phyloP scores from a whole-genome alignment of 345 rosid genomes.

The Clarkia xantiana region DNA sequence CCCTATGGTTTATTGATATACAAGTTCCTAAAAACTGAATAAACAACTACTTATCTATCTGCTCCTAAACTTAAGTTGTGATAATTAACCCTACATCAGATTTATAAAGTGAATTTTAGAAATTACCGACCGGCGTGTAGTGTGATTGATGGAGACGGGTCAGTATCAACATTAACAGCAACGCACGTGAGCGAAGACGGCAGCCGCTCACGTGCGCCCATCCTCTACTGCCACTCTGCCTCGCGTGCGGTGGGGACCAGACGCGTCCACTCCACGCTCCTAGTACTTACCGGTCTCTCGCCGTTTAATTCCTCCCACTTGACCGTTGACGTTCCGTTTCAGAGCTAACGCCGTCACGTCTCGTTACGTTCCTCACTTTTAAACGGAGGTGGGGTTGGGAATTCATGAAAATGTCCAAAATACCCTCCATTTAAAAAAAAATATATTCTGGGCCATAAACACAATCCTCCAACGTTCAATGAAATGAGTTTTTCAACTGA shows the following conservation, averaged over 20 bases:
- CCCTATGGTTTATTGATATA: no score
- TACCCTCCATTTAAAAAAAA: no score
- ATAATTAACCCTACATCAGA: background rate
- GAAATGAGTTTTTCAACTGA: no score
- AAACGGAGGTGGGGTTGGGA: no score
- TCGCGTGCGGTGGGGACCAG: conserved; percentile 13
- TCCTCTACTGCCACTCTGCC: conserved; percentile 4
- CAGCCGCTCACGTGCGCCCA: conserved; percentile 7
- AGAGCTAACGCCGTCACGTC: background rate
- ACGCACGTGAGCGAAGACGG: background rate
- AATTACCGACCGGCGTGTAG: background rate
- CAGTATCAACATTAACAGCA: background rate
- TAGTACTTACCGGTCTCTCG: background rate
- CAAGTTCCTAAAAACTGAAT: no score
- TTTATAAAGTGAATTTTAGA: background rate
- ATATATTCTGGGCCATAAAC: no score
- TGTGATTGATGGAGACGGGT: background rate
- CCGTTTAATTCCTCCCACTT: background rate
- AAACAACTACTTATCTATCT: no score
- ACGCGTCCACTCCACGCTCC: background rate
- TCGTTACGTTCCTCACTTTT: background rate
- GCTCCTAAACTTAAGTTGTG: no score
- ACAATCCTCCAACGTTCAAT: no score
- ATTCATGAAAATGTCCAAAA: no score
- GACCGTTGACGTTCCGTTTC: background rate